Base-by-base conservation (phyloP, 352 stramenopile genomes). In the Globisporangium spiculum region DNA sequence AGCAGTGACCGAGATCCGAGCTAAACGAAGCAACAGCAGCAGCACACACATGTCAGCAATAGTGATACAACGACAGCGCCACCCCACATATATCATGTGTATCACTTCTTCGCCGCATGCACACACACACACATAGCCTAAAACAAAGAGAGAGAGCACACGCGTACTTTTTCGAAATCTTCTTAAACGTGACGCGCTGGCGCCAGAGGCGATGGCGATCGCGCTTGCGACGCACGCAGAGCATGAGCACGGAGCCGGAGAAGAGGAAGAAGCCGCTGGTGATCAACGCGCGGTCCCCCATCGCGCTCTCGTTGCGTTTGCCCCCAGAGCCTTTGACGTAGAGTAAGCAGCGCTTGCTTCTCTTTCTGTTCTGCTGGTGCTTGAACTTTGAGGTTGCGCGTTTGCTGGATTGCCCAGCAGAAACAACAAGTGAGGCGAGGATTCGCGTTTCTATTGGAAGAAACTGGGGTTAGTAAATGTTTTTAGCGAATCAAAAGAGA, bases 1-100 rank as follows among this genome's bases (percentile, higher is more conserved):
- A 96, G 59, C 80, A 94, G 24, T 90, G 82, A 1, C 89, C 89
- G 44, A 96, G 72, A 63, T 96, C 89, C 48, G 89, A 96, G 38
- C 88, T 96, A 71, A 27, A 48, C 24, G 18, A 24, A 52, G 18
- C 44, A 52, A 4, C 18, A 52, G 9, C 41, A 52, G 36, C 24
- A 55, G 10, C 32, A 24, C 20, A 48, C 30, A 32, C 12, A 48
- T 22, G 52, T 34, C 50, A 54, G 1, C 32, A 63, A n/a, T 0
- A 27, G 10, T 16, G 12, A 16, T 2, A 24, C 4, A 24, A 34
- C 38, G 18, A 34, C 26, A 52, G 30, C 22, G 20, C 4, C 4
- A 4, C 30, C 4, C 30, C 30, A 32, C 30, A 32, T 32, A 32
- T 32, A 32, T 32, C 30, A 32, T 8, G 30, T 32, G 4, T 32